phyloP scores from a whole-genome alignment of 495 filamentous ascomycete genomes.

The Xylaria flabelliformis region DNA sequence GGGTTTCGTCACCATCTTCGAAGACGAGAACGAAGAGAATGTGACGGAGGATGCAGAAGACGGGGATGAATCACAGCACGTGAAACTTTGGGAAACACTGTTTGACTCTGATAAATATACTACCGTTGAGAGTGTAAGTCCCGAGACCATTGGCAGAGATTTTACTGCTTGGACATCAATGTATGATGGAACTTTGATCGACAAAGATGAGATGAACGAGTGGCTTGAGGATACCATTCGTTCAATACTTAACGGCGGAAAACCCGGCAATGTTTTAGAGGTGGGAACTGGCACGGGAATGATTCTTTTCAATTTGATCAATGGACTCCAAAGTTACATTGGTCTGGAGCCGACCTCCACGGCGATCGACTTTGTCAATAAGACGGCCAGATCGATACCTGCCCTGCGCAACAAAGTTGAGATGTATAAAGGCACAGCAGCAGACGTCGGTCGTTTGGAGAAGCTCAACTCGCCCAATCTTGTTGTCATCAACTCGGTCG shows the following conservation, averaged over 20 bases:
- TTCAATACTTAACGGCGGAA: conserved; percentile 19
- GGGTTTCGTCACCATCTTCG: conserved; percentile 7
- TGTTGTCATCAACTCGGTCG: conserved; percentile 14
- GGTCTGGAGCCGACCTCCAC: conserved; percentile 28
- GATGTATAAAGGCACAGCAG: conserved; percentile 6
- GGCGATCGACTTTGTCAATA: conserved; percentile 20
- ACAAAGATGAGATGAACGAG: conserved; percentile 26
- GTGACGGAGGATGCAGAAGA: neutral
- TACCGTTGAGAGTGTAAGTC: neutral
- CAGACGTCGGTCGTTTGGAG: conserved; percentile 11
- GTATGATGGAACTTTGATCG: conserved; percentile 28
- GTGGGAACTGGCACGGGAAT: conserved; percentile 34
- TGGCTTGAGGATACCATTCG: conserved; percentile 29
- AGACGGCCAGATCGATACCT: conserved; percentile 8
- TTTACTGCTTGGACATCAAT: conserved; percentile 30
- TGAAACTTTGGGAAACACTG: neutral
- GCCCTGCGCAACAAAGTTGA: neutral
- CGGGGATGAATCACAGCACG: neutral
- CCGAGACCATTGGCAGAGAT: conserved; percentile 19
- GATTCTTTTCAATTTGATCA: conserved; percentile 32
- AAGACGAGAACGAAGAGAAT: neutral
- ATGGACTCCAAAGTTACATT: conserved; percentile 26
- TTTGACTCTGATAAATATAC: conserved; percentile 15
- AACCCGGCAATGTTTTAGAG: conserved; percentile 30
- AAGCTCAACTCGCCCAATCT: neutral